Base-by-base conservation (phyloP, 2,329 filamentous ascomycete species). In the Graphium sp. region DNA sequence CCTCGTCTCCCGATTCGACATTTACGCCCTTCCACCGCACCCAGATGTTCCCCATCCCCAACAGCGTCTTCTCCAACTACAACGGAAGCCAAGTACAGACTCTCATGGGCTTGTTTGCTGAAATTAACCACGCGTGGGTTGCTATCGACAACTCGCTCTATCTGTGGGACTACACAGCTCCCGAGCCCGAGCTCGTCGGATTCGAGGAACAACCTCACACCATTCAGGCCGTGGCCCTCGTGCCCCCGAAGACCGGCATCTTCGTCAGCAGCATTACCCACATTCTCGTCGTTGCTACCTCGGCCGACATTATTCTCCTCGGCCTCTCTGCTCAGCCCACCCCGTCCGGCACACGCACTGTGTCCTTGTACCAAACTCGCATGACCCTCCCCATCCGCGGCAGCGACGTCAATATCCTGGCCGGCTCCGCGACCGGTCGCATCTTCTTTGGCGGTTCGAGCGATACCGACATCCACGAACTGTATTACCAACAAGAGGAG, bases 401-500 rank as follows among this genome's bases (percentile, higher is more conserved):
- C 7, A 64, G 79, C 32, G 74, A 81, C 40, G 75, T 93, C 22
- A 72, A 71, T 31, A 64, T 77, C 25, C 84, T 98, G 39, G 74
- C 74, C 14, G 82, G 79, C 11, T 89, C 85, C 3, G 73, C 75
- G 13, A 78, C 72, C 14, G 91, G 91, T 7, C 79, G 89, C 35
- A 89, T 98, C 38, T 98, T 98, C 59, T 93, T 94, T 44, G 75
- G 79, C 23, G 82, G 84, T 21, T 67, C 66, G 28, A 66, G 62
- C 28, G 81, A 87, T 38, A 83, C 83, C 37, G 85, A 95, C 41
- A 72, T 98, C 26, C 82, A 89, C 48, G 89, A 98, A 52, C 67
- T 98, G 30, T 85, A 79, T 40, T 98, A 98, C 48, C 87, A 95
- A 52, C 84, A 93, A 44, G 84, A 95, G 49, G 89, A 98, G 53